A percentile compares a stretch with the other conserved stretches of the same genome.
phyloP scores from a whole-genome alignment of 352 stramenopile species.

The Vaucheria bursata region DNA sequence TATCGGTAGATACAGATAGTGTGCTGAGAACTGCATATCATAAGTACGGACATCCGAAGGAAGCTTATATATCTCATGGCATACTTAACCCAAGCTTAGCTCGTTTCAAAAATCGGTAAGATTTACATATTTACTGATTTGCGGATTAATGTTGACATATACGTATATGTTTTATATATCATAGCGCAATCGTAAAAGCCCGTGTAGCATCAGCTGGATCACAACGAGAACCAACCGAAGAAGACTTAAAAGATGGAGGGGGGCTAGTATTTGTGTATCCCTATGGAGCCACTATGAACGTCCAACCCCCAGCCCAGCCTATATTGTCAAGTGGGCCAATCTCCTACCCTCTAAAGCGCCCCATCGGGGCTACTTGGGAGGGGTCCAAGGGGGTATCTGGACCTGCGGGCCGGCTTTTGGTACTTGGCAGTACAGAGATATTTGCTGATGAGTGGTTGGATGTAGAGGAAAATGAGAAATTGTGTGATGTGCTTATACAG shows the following conservation, averaged over 20 bases:
- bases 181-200: background rate
- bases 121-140: background rate
- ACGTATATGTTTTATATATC: no score
- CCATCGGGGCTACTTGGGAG: slow-evolving; percentile 75
- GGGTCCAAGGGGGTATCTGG: background rate
- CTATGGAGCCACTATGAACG: slow-evolving; percentile 81
- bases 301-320: slow-evolving; percentile 67
- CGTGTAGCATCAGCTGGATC: background rate
- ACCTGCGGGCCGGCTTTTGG: slow-evolving; percentile 43
- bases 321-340: slow-evolving; percentile 80
- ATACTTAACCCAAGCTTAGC: slow-evolving; percentile 83
- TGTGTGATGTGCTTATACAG: slow-evolving; percentile 81
- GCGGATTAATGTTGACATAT: no score
- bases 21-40: slow-evolving; percentile 68
- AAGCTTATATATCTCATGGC: slow-evolving; percentile 84
- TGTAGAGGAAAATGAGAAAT: slow-evolving; percentile 77
- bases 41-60: slow-evolving; percentile 92
- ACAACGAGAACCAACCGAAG: background rate
- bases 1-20: slow-evolving; percentile 51
- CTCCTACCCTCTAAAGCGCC: slow-evolving; percentile 87
- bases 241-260: slow-evolving; percentile 48
- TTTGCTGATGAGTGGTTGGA: slow-evolving; percentile 88
- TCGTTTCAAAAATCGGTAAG: slow-evolving; percentile 50
- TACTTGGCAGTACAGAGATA: slow-evolving; percentile 79
- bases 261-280: slow-evolving; percentile 87